Base-by-base conservation (phyloP, 352 stramenopile genomes). In the Blastocystis hominis region DNA sequence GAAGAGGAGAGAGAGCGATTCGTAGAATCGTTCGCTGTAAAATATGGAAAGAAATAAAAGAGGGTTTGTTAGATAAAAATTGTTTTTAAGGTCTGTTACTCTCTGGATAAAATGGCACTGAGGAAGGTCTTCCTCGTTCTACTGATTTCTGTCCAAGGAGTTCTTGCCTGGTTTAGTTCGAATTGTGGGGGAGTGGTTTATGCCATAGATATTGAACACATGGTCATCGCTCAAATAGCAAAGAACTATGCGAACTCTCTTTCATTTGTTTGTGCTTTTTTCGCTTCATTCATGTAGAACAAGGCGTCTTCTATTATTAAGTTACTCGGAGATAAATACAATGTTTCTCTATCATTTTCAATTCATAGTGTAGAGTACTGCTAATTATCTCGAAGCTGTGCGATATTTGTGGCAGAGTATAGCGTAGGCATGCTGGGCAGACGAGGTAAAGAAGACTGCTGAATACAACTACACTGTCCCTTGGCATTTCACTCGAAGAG, bases 401-500 rank as follows among this genome's bases (percentile, higher is more conserved):
- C 15, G n/a, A 9, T 2, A 46, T 20, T 17, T 47, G n/a, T 62
- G 3, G 34, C 38, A 38, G 62, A 24, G 24, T 80, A 24, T 61
- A n/a, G 36, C 38, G 63, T 80, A 80, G 70, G 44, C 70, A 42
- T 80, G 70, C 44, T 80, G 70, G 70, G 70, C 70, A 62, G 70
- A 80, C 36, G 70, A 64, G 42, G 54, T 64, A 38, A 80, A 80
- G 54, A 30, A 80, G 50, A 61, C 50, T n/a, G 30, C 0, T 40
- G 46, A 62, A n/a, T 80, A 61, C 55, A 80, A 80, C n/a, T 17
- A 80, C 42, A 80, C 70, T 2, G 44, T 63, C 15, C 55, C 46
- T 5, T 80, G 70, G 70, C 70, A 80, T 64, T 80, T 66, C 55
- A 80, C 55, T 63, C 70, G 50, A 38, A 80, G 20, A n/a, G 38